phyloP scores from a whole-genome alignment of 1,284 basidiomycete species.

The Cystobasidiaceae sp. region DNA sequence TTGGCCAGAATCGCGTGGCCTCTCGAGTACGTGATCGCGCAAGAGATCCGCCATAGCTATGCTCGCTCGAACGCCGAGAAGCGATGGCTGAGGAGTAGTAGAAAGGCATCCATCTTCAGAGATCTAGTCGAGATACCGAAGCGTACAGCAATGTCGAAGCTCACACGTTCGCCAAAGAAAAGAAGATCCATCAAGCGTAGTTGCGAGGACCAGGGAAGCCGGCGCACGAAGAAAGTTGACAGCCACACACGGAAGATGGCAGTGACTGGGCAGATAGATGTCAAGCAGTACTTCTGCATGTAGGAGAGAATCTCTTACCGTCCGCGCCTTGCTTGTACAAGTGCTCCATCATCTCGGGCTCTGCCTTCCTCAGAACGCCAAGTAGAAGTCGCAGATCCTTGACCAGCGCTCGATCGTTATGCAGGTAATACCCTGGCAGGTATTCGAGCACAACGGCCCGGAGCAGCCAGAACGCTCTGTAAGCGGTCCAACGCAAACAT shows the following conservation, averaged over 20 bases:
- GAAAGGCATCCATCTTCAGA: neutral
- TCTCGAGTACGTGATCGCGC: conserved; percentile 9
- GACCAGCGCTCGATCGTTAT: neutral
- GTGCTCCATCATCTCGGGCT: neutral
- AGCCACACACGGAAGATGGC: neutral
- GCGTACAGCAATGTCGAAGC: neutral
- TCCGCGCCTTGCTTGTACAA: neutral
- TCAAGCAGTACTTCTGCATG: neutral
- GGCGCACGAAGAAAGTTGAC: conserved; percentile 1
- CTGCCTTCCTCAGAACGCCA: conserved; percentile 1
- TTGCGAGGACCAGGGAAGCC: conserved; percentile 21
- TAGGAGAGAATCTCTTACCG: neutral
- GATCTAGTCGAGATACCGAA: neutral
- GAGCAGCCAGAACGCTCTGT: conserved; percentile 30
- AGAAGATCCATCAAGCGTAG: conserved; percentile 20
- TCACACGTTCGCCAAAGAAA: conserved; percentile 10
- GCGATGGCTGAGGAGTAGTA: neutral
- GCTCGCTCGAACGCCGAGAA: conserved; percentile 18
- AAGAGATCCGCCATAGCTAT: conserved; percentile 30
- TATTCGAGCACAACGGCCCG: conserved; percentile 4
- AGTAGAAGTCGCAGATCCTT: conserved; percentile 9
- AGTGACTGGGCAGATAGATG: neutral
- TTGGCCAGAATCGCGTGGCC: neutral
- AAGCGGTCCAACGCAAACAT: neutral
- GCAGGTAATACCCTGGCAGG: conserved; percentile 6